Evolutionary conservation across 1,284 basidiomycete genomes (phyloP).

Genomic region (Tilletia horrida): DNA sequence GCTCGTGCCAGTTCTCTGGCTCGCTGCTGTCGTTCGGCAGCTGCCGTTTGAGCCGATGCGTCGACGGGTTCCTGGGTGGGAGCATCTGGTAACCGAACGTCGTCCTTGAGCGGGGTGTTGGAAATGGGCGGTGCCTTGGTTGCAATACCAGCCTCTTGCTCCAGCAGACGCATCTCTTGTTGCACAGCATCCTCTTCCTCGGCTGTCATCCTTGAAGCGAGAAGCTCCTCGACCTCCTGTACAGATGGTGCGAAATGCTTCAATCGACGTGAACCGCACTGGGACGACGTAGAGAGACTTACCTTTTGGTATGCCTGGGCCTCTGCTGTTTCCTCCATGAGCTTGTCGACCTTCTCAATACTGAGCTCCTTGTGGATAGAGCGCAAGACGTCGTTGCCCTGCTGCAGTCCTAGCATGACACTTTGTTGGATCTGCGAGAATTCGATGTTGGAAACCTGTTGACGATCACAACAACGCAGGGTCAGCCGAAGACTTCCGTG

Average conservation of each 20-base stretch:
- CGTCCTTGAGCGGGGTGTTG: background rate
- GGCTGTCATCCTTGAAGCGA: constrained; percentile 73
- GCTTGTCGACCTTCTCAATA: constrained; percentile 82
- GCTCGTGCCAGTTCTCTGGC: background rate
- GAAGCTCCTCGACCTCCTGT: constrained; percentile 85
- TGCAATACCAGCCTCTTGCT: constrained; percentile 58
- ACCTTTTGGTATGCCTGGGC: constrained; percentile 85
- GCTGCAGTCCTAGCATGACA: constrained; percentile 83
- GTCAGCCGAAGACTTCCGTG: background rate
- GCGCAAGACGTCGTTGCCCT: constrained; percentile 87
- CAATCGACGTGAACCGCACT: constrained; percentile 1
- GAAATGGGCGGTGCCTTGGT: background rate
- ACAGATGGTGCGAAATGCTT: background rate
- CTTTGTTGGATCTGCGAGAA: constrained; percentile 91
- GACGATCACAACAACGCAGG: background rate
- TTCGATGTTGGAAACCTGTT: constrained; percentile 87
- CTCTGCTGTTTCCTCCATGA: constrained; percentile 87
- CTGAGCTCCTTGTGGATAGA: constrained; percentile 92
- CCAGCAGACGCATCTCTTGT: constrained; percentile 69
- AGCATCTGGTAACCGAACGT: constrained; percentile 1
- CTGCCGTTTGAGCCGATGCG: background rate
- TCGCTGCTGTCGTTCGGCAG: background rate
- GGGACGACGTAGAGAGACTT: constrained; percentile 38
- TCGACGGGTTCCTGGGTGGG: constrained; percentile 9
- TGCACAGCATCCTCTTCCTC: constrained; percentile 95